Evolutionary conservation across 78 protist species (phyloP), one percentile per base, ranked within the genome.

Genomic region (Speleostelium caveatum): DNA sequence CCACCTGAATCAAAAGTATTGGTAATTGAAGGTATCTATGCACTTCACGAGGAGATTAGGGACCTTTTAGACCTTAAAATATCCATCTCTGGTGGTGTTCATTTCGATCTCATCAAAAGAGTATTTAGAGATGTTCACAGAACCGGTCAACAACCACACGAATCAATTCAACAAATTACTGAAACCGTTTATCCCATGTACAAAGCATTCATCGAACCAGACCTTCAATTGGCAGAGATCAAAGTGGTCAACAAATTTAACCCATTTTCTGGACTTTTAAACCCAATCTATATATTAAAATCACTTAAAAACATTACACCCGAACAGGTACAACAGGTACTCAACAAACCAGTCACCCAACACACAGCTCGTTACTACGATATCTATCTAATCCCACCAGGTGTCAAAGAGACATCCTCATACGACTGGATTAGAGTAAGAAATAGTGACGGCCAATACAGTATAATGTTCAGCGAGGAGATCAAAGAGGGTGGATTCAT

Each of bases 101-200:
- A 92, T 45, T 92, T 76, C 33, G 95, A 92, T 68, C 56, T 92
- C 17, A 76, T 92, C 56, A 92, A 92, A 60, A 74, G 95, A n/a
- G 75, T 92, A n/a, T 69, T 86, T 45, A 42, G 95, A 41, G 95
- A 92, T 42, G 87, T 92, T 33, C 60, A 36, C 14, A 71, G 95
- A 32, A 88, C 93, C 0, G 95, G 95, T 42, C 95, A 92, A 58
- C 86, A 77, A 49, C 88, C 93, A 63, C 85, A 87, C 75, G 95
- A 92, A 60, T 71, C 93, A 19, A 56, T 92, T 12, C 87, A 67
- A 49, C 95, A 92, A 59, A 88, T 92, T 24, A 87, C 95, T 32
- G 88, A 92, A 53, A 92, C 95, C 0, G 95, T 92, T 32, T 92
- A 86, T 33, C 95, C 95, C 19, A 92, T 92, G 95, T 92, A 92